phyloP scores from a whole-genome alignment of 305 asterid species.

The Rubia balearica region DNA sequence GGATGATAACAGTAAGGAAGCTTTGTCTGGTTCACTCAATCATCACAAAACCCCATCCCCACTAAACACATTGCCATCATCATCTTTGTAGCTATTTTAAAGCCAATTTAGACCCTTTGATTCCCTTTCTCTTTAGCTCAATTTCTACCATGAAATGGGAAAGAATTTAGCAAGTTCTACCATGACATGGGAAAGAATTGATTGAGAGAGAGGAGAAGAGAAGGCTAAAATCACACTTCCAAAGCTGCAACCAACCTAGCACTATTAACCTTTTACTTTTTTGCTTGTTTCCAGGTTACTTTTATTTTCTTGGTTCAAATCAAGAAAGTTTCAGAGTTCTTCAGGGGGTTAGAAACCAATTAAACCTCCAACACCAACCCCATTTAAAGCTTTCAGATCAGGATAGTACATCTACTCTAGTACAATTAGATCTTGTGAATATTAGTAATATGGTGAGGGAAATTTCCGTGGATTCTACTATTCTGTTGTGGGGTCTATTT shows the following conservation, averaged over 20 bases:
- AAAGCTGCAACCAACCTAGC: background rate
- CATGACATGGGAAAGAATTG: background rate
- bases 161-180: background rate
- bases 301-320: slow-evolving; percentile 28
- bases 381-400: slow-evolving; percentile 28
- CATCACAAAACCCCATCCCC: slow-evolving; percentile 39
- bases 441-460: background rate
- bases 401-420: slow-evolving; percentile 7
- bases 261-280: slow-evolving; percentile 33
- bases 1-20: slow-evolving; percentile 24
- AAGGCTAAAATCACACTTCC: slow-evolving; percentile 43
- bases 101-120: background rate
- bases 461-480: background rate
- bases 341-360: background rate
- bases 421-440: background rate
- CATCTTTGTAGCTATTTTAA: slow-evolving; percentile 40
- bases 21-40: slow-evolving; percentile 60
- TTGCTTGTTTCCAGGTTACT: slow-evolving; percentile 39
- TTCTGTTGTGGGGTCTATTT: background rate
- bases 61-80: slow-evolving; percentile 27
- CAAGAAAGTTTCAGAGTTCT: slow-evolving; percentile 25
- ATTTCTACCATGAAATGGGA: background rate
- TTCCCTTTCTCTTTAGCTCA: too few species aligned
- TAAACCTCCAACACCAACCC: slow-evolving; percentile 26
- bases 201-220: slow-evolving; percentile 12